Percentiles rank a stretch among this genome's conserved stretches.
These are phyloP conservation scores for Acanthamoeba quina DNA, from an alignment of 208 protist genomes.

Conservation along the genomic window DNA sequence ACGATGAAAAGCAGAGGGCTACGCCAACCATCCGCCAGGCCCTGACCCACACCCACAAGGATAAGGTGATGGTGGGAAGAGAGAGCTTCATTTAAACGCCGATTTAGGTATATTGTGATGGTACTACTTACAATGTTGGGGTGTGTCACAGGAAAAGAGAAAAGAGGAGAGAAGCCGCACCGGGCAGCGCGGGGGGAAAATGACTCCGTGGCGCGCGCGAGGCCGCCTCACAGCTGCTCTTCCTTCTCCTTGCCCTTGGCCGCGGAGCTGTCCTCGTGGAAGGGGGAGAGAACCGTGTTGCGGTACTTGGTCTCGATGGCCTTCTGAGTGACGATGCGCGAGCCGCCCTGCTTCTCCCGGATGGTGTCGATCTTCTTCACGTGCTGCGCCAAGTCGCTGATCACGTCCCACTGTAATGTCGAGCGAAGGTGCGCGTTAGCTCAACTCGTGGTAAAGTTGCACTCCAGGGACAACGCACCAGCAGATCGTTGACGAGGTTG, in stretches of 20 bases:
- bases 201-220: background rate
- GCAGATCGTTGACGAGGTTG: constrained; percentile 62
- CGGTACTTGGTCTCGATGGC: constrained; percentile 21
- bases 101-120: background rate
- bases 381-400: constrained; percentile 59
- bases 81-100: too few species aligned
- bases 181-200: too few species aligned
- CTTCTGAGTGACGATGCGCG: constrained; percentile 23
- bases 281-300: background rate
- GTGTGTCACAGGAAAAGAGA: background rate
- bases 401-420: constrained; percentile 44
- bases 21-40: background rate
- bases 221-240: background rate
- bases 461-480: constrained; percentile 2
- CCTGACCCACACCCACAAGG: too few species aligned
- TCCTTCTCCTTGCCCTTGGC: constrained; percentile 23
- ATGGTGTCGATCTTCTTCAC: constrained; percentile 75
- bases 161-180: background rate
- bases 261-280: background rate
- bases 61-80: too few species aligned
- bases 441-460: background rate
- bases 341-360: constrained; percentile 69
- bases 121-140: constrained; percentile 29
- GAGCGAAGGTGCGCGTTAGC: background rate
- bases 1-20: constrained; percentile 8